phyloP scores from a whole-genome alignment of 2,329 filamentous ascomycete genomes.

The Aureobasidium sp. region DNA sequence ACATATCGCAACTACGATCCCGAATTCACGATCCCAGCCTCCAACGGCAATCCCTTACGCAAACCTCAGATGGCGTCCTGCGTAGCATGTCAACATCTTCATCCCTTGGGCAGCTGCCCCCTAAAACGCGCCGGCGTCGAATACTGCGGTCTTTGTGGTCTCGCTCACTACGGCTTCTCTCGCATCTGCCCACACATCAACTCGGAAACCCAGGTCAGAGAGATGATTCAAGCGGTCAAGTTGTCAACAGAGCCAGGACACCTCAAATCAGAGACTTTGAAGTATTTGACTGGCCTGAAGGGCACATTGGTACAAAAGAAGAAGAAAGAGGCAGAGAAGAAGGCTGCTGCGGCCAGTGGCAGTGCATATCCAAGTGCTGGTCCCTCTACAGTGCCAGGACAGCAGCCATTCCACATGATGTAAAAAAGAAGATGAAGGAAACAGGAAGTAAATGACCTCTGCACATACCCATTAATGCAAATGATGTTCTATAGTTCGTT shows the following conservation, averaged over 20 bases:
- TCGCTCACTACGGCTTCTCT: conserved; percentile 49
- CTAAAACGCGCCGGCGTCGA: conserved; percentile 53
- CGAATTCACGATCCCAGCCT: conserved; percentile 11
- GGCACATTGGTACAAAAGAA: conserved; percentile 47
- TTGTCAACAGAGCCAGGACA: conserved; percentile 47
- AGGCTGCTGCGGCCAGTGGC: background rate
- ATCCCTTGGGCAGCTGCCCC: conserved; percentile 51
- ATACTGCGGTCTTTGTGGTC: conserved; percentile 56
- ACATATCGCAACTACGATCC: conserved; percentile 13
- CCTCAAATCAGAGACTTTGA: conserved; percentile 45
- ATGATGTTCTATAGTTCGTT: background rate
- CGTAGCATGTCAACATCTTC: conserved; percentile 45
- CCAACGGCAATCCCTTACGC: background rate
- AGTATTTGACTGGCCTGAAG: conserved; percentile 51
- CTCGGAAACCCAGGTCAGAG: conserved; percentile 53
- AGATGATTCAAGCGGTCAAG: conserved; percentile 57
- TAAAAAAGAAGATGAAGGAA: background rate
- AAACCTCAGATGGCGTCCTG: conserved; percentile 33
- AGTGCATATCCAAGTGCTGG: background rate
- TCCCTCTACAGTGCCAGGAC: background rate
- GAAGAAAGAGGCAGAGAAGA: conserved; percentile 25
- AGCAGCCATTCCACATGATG: background rate
- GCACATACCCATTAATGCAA: background rate
- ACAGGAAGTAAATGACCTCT: background rate
- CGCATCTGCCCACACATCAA: conserved; percentile 55